A percentile compares a stretch with the other conserved stretches of the same genome.
These are phyloP conservation scores for Ceratocystis alfenasii DNA, from an alignment of 2,329 filamentous ascomycete species.

Conservation along the genomic window DNA sequence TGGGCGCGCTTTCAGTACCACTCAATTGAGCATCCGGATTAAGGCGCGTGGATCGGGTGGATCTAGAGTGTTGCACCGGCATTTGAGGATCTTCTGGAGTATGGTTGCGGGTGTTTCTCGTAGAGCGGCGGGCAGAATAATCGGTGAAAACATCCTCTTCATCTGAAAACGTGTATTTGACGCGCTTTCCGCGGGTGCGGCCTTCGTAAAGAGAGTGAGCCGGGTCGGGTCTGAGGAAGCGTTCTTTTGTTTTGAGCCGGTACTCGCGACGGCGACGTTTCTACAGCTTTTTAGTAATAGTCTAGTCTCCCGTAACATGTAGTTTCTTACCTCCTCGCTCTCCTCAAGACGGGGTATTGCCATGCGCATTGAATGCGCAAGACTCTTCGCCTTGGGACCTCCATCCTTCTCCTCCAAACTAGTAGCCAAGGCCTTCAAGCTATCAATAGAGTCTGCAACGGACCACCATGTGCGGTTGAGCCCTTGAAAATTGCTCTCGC, in stretches of 20 bases:
- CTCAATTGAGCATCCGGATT: slow-evolving; percentile 48
- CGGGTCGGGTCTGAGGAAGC: slow-evolving; percentile 75
- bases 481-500: slow-evolving; percentile 75
- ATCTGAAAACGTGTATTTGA: slow-evolving; percentile 92
- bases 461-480: slow-evolving; percentile 79
- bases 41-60: slow-evolving; percentile 46
- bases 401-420: slow-evolving; percentile 68
- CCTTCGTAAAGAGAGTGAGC: slow-evolving; percentile 93
- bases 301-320: background rate
- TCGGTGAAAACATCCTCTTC: slow-evolving; percentile 60
- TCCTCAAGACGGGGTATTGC: slow-evolving; percentile 86
- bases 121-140: slow-evolving; percentile 53
- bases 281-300: slow-evolving; percentile 33
- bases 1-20: slow-evolving; percentile 32
- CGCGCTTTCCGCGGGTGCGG: slow-evolving; percentile 85
- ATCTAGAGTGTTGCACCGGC: slow-evolving; percentile 13
- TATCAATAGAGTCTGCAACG: slow-evolving; percentile 80
- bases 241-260: slow-evolving; percentile 69
- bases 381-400: slow-evolving; percentile 64
- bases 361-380: slow-evolving; percentile 63
- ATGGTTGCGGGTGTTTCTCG: slow-evolving; percentile 60
- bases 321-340: slow-evolving; percentile 62
- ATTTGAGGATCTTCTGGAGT: slow-evolving; percentile 14
- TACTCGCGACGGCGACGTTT: slow-evolving; percentile 93
- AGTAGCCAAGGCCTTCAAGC: slow-evolving; percentile 61